phyloP scores from a whole-genome alignment of 2,329 filamentous ascomycete species.

The Trichoderma oligosporum region DNA sequence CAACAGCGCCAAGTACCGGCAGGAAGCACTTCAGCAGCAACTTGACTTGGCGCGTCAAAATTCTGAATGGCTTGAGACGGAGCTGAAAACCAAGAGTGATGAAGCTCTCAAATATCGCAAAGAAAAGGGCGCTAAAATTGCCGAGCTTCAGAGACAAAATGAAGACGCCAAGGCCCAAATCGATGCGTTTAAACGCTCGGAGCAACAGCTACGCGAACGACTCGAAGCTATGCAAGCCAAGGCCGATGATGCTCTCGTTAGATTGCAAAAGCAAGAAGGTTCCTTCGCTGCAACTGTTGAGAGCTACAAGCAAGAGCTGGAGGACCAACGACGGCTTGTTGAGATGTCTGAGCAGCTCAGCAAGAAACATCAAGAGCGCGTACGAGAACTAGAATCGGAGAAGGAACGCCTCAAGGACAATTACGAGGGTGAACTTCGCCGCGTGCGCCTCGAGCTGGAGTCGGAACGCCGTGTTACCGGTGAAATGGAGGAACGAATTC shows the following conservation, averaged over 20 bases:
- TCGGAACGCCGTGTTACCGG: constrained; percentile 46
- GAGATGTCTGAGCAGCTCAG: constrained; percentile 77
- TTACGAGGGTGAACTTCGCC: constrained; percentile 57
- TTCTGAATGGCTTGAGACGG: constrained; percentile 88
- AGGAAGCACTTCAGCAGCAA: constrained; percentile 86
- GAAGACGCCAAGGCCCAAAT: constrained; percentile 77
- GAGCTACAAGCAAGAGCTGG: constrained; percentile 80
- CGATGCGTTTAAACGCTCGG: constrained; percentile 73
- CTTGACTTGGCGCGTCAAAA: constrained; percentile 83
- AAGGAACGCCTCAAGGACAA: constrained; percentile 59
- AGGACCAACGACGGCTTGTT: constrained; percentile 74
- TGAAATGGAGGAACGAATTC: constrained; percentile 46
- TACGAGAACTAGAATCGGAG: constrained; percentile 66
- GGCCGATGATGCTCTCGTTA: constrained; percentile 76
- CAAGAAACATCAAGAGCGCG: constrained; percentile 64
- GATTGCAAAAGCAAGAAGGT: constrained; percentile 82
- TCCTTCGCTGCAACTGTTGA: constrained; percentile 78
- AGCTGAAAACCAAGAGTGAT: constrained; percentile 83
- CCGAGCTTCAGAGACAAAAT: constrained; percentile 81
- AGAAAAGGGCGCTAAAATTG: constrained; percentile 86
- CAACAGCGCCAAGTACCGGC: constrained; percentile 80
- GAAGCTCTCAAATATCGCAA: constrained; percentile 90
- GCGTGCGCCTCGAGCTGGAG: constrained; percentile 55
- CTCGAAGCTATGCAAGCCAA: constrained; percentile 82
- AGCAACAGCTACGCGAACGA: constrained; percentile 74